These are phyloP conservation scores for Suillus americanus DNA, from an alignment of 768 basidiomycete species.

Conservation along the genomic window DNA sequence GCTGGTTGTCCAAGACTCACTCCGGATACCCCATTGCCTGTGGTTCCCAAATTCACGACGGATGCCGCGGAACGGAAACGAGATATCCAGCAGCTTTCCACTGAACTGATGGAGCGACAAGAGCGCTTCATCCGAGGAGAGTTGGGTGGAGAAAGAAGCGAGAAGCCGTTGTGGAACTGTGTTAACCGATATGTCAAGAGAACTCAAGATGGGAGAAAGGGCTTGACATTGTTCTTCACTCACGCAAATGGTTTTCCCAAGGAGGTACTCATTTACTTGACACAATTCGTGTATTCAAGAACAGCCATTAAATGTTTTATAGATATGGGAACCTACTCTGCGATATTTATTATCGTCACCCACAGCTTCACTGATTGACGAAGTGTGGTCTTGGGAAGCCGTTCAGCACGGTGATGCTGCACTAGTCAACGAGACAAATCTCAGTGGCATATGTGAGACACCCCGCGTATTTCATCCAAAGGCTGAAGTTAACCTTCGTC, in stretches of 20 bases:
- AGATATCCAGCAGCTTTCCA: conserved; percentile 13
- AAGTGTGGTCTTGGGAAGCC: conserved; percentile 83
- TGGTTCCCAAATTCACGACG: conserved; percentile 16
- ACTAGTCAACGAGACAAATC: conserved; percentile 57
- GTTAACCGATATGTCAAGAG: conserved; percentile 65
- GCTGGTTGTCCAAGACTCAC: conserved; percentile 26
- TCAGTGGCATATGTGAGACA: conserved; percentile 60
- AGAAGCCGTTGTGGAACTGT: conserved; percentile 61
- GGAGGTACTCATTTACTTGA: conserved; percentile 48
- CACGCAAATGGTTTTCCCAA: conserved; percentile 91
- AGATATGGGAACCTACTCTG: conserved; percentile 83
- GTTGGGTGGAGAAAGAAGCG: conserved; percentile 17
- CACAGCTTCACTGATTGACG: conserved; percentile 49
- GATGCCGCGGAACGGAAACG: conserved; percentile 12
- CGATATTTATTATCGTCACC: conserved; percentile 46
- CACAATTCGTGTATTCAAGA: background rate
- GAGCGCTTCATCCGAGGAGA: conserved; percentile 14
- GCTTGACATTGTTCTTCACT: conserved; percentile 70
- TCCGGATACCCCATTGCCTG: conserved; percentile 24
- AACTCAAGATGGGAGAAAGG: conserved; percentile 20
- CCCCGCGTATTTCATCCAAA: background rate
- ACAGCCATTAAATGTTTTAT: background rate
- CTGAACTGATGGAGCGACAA: conserved; percentile 20
- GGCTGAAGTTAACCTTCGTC: background rate
- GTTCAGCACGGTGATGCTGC: conserved; percentile 86